Evolutionary conservation across 805 yeast species (phyloP), one percentile per base, ranked within the genome.

Genomic region (Candida palmyrensis): DNA sequence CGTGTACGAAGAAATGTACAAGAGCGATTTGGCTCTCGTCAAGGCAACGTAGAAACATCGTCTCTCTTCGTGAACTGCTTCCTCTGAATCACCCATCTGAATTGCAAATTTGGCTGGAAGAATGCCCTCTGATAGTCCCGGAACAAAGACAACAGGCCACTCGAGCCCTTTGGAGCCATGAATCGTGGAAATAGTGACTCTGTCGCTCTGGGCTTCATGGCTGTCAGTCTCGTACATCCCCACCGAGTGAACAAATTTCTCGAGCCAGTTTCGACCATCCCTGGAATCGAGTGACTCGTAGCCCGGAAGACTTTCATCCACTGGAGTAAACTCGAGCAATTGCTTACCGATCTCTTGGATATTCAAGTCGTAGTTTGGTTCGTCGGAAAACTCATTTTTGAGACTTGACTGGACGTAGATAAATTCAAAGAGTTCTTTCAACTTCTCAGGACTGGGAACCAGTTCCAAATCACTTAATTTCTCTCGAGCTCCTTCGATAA

Each of bases 81-180:
- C 60, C 11, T 53, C 58, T 11, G 48, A 44, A 17, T 50, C 41
- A 0, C 48, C 55, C 5, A 40, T 42, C 21, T 50, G 48, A n/a
- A 57, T 42, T 0, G 75, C 75, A 48, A 69, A 71, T 2, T 55
- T 47, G 3, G 80, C 75, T 0, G 95, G 95, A 9, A 85, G 58
- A 10, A 74, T 54, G 1, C 82, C 81, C 29, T 82, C 85, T 20
- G 73, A 65, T 12, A 84, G 57, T 0, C 85, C 82, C 0, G 94
- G 87, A 9, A 86, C 73, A 49, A 86, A 85, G 0, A 90, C 97
- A 10, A 85, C 75, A 0, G 95, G 90, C 97, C 97, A 90, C 52
- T 90, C 98, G 2, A 89, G 64, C 1, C 98, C 98, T 53, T 90
- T 90, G 1, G 97, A 78, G 0, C 88, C 86, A 52, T 90, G 98